These are phyloP conservation scores for Fermentozyma sake DNA, from an alignment of 1,139 yeast species.

Conservation along the genomic window DNA sequence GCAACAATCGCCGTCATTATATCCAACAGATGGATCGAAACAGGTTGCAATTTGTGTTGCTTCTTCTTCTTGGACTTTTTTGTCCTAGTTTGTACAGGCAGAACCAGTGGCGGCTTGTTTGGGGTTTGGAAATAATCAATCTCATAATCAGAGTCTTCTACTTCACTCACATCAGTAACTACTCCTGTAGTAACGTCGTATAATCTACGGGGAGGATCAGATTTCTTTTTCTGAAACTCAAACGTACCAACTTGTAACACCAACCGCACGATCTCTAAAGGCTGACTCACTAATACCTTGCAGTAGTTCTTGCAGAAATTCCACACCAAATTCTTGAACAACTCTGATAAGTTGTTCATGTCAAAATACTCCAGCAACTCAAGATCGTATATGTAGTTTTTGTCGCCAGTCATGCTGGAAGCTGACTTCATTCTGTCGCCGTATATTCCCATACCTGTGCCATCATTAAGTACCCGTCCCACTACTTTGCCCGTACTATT, in stretches of 20 bases:
- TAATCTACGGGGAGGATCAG: background rate
- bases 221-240: slow-evolving; percentile 14
- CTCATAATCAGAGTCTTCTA: slow-evolving; percentile 24
- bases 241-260: slow-evolving; percentile 77
- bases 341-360: slow-evolving; percentile 49
- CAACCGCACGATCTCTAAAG: slow-evolving; percentile 79
- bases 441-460: slow-evolving; percentile 21
- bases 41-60: slow-evolving; percentile 43
- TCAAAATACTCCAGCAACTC: slow-evolving; percentile 69
- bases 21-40: slow-evolving; percentile 65
- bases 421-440: slow-evolving; percentile 29
- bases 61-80: background rate
- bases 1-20: slow-evolving; percentile 64
- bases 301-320: slow-evolving; percentile 66
- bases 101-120: slow-evolving; percentile 5
- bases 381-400: slow-evolving; percentile 56
- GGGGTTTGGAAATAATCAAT: slow-evolving; percentile 50
- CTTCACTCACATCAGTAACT: slow-evolving; percentile 3
- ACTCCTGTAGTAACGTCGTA: too few species aligned
- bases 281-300: slow-evolving; percentile 71
- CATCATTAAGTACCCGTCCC: slow-evolving; percentile 4
- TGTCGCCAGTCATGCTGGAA: slow-evolving; percentile 14
- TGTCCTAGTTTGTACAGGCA: background rate
- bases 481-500: slow-evolving; percentile 5
- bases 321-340: slow-evolving; percentile 49